Conservation (phyloP, 2,329 filamentous ascomycete genomes). For the Aspergillus caelatus region DNA sequence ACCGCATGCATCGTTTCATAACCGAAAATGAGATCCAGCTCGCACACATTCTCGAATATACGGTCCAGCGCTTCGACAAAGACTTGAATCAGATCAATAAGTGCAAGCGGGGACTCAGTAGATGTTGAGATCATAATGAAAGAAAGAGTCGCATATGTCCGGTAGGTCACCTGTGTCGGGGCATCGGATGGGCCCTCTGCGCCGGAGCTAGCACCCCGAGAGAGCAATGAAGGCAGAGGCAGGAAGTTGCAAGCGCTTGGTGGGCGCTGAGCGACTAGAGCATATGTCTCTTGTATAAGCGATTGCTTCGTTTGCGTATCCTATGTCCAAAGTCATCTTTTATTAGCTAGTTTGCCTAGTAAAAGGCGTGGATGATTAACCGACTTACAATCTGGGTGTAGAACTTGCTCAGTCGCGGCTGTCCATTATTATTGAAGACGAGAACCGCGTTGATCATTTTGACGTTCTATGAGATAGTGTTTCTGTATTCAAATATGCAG, state of each 20-base stretch:
- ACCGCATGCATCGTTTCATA: slow-evolving; percentile 95
- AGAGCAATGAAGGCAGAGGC: slow-evolving; percentile 69
- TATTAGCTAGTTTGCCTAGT: slow-evolving; percentile 1
- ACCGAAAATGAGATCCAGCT: slow-evolving; percentile 97
- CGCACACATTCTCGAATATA: slow-evolving; percentile 97
- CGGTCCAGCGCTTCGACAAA: slow-evolving; percentile 95
- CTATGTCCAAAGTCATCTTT: slow-evolving; percentile 52
- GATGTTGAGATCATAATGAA: slow-evolving; percentile 98
- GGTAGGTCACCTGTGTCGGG: slow-evolving; percentile 94
- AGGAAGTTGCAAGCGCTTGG: slow-evolving; percentile 97
- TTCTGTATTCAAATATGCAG: neutral
- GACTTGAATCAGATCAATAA: slow-evolving; percentile 96
- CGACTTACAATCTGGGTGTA: slow-evolving; percentile 85
- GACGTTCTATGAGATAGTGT: neutral
- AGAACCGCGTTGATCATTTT: slow-evolving; percentile 97
- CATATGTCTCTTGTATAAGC: slow-evolving; percentile 95
- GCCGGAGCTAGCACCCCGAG: slow-evolving; percentile 53
- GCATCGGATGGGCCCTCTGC: slow-evolving; percentile 74
- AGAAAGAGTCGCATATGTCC: slow-evolving; percentile 96
- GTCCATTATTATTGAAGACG: slow-evolving; percentile 97
- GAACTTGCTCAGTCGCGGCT: slow-evolving; percentile 96
- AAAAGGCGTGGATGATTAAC: neutral
- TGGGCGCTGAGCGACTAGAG: slow-evolving; percentile 87
- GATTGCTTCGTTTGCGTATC: slow-evolving; percentile 97
- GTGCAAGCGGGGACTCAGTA: slow-evolving; percentile 90